phyloP scores from a whole-genome alignment of 805 yeast genomes.

The Candida sonorensis region DNA sequence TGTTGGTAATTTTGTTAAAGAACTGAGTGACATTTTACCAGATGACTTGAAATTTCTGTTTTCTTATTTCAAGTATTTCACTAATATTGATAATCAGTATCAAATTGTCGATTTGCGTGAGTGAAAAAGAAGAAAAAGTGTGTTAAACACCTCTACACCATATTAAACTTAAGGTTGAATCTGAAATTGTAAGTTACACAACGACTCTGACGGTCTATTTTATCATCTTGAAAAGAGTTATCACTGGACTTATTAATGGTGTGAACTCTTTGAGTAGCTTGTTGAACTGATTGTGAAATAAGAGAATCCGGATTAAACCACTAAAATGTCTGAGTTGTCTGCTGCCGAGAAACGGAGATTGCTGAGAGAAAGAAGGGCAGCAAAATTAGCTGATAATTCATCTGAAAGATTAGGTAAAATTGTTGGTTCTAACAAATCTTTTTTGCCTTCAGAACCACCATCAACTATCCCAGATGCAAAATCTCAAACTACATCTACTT shows the following conservation, averaged over 20 bases:
- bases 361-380: slow-evolving; percentile 58
- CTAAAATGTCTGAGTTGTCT: slow-evolving; percentile 33
- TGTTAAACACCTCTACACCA: too few species aligned
- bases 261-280: too few species aligned
- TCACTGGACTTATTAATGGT: too few species aligned
- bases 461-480: too few species aligned
- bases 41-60: slow-evolving; percentile 14
- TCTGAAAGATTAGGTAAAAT: slow-evolving; percentile 45
- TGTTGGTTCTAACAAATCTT: slow-evolving; percentile 33
- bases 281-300: too few species aligned
- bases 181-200: too few species aligned
- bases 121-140: background rate
- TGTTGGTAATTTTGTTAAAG: slow-evolving; percentile 10
- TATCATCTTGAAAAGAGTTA: too few species aligned
- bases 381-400: slow-evolving; percentile 52
- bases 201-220: too few species aligned
- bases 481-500: slow-evolving; percentile 18
- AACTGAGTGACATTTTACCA: slow-evolving; percentile 10
- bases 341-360: slow-evolving; percentile 54
- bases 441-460: slow-evolving; percentile 25
- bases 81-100: slow-evolving; percentile 11
- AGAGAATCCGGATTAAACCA: too few species aligned
- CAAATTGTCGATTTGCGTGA: slow-evolving; percentile 9
- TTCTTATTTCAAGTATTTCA: slow-evolving; percentile 12
- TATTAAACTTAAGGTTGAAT: too few species aligned